Base-by-base conservation (phyloP, 306 rosid genomes). In the Begonia loranthoides region DNA sequence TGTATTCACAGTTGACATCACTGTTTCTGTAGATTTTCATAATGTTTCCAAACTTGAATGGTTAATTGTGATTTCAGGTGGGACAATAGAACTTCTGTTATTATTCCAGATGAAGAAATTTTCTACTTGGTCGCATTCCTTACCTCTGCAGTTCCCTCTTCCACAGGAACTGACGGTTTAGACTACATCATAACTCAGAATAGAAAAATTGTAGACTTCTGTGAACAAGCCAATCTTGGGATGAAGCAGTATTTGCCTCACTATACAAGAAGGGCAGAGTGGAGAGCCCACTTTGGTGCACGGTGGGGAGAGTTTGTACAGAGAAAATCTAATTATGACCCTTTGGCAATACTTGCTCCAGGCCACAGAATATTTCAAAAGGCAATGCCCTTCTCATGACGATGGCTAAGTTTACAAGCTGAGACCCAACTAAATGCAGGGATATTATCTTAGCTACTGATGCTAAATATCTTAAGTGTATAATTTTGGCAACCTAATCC, bases 41-140 rank as follows among this genome's bases (percentile, higher is more conserved):
- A 14, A 44, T 51, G 11, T 43, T 55, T 12, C 24, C 52, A 15
- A 1, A 12, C 38, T 13, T 67, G 55, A 64, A 47, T 33, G 55
- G 14, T 54, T 49, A 49, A 68, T 62, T 56, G 51, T 47, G 9
- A 56, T 71, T 75, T 45, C 81, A 90, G 99, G 88, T 90, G 95
- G 99, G 88, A 83, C 70, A 90, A 75, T 62, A 82, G 88, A 50
- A 72, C 83, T 11, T 72, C 84, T 6, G 77, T 64, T 14, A 83
- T 83, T 12, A 69, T 69, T 45, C 99, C 99, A n/a, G 94, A 86
- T 55, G 99, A 80, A 67, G 86, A 83, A 14, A 59, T 77, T 57
- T 86, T 90, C 80, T 90, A 90, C 82, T 57, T 78, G 2, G 93
- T 90, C 49, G 95, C 88, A 51, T 82, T 90, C 69, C 88, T 90